Base-by-base conservation (phyloP, 441 rosid species). In the Populus hybrid region DNA sequence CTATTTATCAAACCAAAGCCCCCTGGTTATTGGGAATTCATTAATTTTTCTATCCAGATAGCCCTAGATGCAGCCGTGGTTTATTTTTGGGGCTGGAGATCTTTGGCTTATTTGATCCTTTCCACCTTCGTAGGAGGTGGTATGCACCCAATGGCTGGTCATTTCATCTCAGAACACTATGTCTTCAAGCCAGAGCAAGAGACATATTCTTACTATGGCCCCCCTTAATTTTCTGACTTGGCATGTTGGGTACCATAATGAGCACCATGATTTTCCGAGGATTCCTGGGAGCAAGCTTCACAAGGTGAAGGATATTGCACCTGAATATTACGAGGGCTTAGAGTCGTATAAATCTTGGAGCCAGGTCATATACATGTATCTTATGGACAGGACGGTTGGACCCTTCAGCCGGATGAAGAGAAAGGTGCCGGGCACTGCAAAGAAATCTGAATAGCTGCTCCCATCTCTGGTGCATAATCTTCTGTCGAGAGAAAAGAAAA, bases 51-150 rank as follows among this genome's bases (percentile, higher is more conserved):
- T 28, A 69, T 87, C 72, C 98, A 93, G 83, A 78, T 90, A 2
- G 77, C 83, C 67, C 89, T 93, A 9, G 90, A 95, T 50, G 85
- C 73, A 28, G 82, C 82, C 45, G 9, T 93, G 80, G 92, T 91
- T 74, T 59, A 87, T 68, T 79, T 89, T 75, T 89, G 90, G 76
- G 94, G 97, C 50, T 91, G 96, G 94, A 93, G 82, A 81, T 90
- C 97, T 45, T 84, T 93, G 16, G 89, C 84, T 8, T 93, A 93
- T 82, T 79, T 95, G 80, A 88, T 93, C 81, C 90, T 93, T 67
- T 95, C 99, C 6, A 95, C 98, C 24, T 95, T 95, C 68, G 94
- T 95, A 45, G 99, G 98, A 53, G 99, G 97, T n/a, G 97, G 98
- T 5, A 87, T 95, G 90, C 98, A 95, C 81, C 97, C 97, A 45